Evolutionary conservation across 768 basidiomycete genomes (phyloP), one percentile per base, ranked within the genome.

Genomic region (Boletus rubroflammeus): DNA sequence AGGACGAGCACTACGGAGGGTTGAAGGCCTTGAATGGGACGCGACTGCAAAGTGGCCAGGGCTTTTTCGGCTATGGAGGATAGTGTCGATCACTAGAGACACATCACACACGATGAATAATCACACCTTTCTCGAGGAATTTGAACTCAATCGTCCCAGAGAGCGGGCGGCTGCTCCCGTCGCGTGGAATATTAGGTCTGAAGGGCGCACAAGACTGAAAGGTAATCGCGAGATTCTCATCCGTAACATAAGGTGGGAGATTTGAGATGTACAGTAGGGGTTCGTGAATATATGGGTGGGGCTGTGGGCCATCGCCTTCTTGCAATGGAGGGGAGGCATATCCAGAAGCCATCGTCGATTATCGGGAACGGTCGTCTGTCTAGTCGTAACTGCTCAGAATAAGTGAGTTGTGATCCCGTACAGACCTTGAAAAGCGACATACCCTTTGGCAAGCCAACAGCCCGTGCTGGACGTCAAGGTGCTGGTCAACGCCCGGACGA

Each of bases 101-200:
- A 51, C 26, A 45, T 56, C 11, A 38, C 36, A 54, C 47, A 52
- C 35, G 44, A 61, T 42, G 45, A 54, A 57, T 32, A 14, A 55
- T 68, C 78, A 66, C 59, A 90, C 90, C 90, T 78, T 85, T 88
- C 66, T 89, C 86, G 43, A 88, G 76, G 64, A 78, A 85, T 69
- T 82, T 90, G 77, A 93, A 93, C 70, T 93, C 88, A 66, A 93
- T 90, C 55, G 83, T 87, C 29, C 89, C 91, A 49, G 80, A 78
- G 28, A 89, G 70, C 26, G 79, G 72, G 51, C 73, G 75, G 62
- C 73, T 74, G 47, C 75, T 60, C 3, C 71, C 77, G 71, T 88
- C 86, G 65, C 86, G 84, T 46, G 72, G 66, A 59, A 93, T 86
- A 69, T 79, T 86, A 40, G 88, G 90, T 64, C 90, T 81, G 75